A percentile compares a stretch with the other conserved stretches of the same genome.
phyloP scores from a whole-genome alignment of 2,329 filamentous ascomycete species.

The Chaetomium olivaceum region DNA sequence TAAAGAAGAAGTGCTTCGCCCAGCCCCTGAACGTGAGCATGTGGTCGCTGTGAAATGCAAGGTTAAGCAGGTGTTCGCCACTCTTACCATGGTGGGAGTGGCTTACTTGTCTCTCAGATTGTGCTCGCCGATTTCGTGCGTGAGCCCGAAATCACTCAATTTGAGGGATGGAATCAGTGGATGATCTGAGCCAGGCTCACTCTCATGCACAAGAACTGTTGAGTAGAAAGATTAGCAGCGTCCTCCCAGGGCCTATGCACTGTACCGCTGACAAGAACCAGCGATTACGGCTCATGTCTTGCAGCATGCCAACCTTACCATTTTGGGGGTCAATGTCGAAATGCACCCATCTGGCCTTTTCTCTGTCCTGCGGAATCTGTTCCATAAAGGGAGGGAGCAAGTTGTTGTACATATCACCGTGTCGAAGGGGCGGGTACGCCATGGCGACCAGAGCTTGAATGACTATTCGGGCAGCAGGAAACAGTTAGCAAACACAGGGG shows the following conservation, averaged over 20 bases:
- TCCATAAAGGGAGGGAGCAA: background rate
- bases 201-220: background rate
- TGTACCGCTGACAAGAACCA: background rate
- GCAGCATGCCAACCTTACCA: background rate
- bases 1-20: background rate
- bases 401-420: background rate
- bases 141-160: background rate
- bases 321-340: background rate
- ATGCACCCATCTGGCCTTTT: background rate
- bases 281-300: background rate
- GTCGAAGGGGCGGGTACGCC: background rate
- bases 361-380: background rate
- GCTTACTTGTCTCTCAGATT: background rate
- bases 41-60: background rate
- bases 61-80: background rate
- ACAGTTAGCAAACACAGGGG: too few species aligned
- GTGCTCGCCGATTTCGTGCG: background rate
- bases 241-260: background rate
- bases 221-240: background rate
- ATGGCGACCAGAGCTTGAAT: conserved; percentile 6
- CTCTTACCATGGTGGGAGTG: background rate
- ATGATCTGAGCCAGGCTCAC: background rate
- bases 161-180: background rate
- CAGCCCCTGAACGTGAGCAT: background rate
- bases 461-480: background rate